These are phyloP conservation scores for Leishmania tropica DNA, from an alignment of 208 protist genomes.

Conservation along the genomic window DNA sequence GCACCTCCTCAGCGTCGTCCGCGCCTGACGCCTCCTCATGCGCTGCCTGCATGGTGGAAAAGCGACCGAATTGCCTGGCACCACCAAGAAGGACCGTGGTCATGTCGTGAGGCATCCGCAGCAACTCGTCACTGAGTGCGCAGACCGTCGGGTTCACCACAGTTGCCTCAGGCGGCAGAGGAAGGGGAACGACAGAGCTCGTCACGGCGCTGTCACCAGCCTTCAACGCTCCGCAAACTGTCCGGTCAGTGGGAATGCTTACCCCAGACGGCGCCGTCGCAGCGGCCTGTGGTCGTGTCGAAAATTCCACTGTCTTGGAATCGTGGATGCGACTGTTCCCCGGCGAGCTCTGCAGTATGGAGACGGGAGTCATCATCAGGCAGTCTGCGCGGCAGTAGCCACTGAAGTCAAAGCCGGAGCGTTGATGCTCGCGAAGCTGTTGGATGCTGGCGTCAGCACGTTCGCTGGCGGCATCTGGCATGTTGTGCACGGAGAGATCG, in stretches of 20 bases:
- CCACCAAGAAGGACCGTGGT: conserved; percentile 1
- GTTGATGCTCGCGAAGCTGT: neutral
- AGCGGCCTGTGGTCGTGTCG: neutral
- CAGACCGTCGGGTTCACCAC: neutral
- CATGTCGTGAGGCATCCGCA: conserved; percentile 17
- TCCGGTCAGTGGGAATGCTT: too few relatives aligned
- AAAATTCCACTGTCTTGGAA: neutral
- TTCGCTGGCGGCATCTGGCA: neutral
- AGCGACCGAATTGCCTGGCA: neutral
- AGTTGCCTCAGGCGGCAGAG: neutral
- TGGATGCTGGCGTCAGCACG: neutral
- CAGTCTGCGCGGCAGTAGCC: too few relatives aligned
- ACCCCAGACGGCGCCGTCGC: neutral
- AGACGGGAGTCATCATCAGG: conserved; percentile 4
- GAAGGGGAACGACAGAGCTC: neutral
- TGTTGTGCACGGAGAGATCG: conserved; percentile 1
- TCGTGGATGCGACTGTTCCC: neutral
- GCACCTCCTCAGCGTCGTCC: neutral
- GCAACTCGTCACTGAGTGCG: neutral
- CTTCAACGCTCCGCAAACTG: too few relatives aligned
- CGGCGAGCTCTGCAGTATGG: conserved; percentile 11
- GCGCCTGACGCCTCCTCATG: neutral
- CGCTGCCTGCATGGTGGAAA: neutral
- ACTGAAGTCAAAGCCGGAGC: neutral
- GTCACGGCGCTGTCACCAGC: neutral